These are phyloP conservation scores for Fomitopsis pinicola DNA, from an alignment of 1,284 basidiomycete genomes.

Conservation along the genomic window DNA sequence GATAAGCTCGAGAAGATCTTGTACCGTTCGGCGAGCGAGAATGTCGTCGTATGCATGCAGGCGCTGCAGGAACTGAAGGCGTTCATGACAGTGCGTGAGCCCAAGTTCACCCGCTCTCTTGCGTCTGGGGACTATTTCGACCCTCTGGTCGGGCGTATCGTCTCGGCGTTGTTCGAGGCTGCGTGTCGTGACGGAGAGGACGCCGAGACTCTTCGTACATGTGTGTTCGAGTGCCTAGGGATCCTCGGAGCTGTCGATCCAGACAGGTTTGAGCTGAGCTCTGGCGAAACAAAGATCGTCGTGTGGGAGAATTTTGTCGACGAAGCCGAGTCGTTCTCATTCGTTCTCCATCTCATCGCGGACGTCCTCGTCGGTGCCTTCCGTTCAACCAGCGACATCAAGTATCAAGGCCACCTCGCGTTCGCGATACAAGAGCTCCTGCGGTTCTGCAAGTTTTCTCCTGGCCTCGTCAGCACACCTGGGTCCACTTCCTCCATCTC, in stretches of 20 bases:
- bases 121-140: constrained; percentile 87
- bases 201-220: constrained; percentile 59
- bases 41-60: constrained; percentile 74
- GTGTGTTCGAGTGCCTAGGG: constrained; percentile 90
- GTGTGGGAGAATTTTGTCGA: constrained; percentile 84
- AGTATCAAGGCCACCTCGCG: constrained; percentile 87
- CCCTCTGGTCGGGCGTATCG: constrained; percentile 66
- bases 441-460: constrained; percentile 84
- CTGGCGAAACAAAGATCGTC: constrained; percentile 64
- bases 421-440: constrained; percentile 93
- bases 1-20: constrained; percentile 69
- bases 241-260: constrained; percentile 96
- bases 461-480: constrained; percentile 56
- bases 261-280: constrained; percentile 78
- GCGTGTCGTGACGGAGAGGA: constrained; percentile 79
- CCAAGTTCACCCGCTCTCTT: constrained; percentile 54
- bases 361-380: constrained; percentile 91
- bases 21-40: constrained; percentile 76
- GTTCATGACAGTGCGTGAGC: constrained; percentile 52
- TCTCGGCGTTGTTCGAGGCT: constrained; percentile 68
- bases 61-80: constrained; percentile 76
- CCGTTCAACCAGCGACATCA: constrained; percentile 90
- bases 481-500: constrained; percentile 51
- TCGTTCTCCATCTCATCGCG: constrained; percentile 84
- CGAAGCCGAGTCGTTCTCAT: constrained; percentile 73